These are phyloP conservation scores for Yamadazyma insecticola DNA, from an alignment of 805 yeast genomes.

Conservation along the genomic window DNA sequence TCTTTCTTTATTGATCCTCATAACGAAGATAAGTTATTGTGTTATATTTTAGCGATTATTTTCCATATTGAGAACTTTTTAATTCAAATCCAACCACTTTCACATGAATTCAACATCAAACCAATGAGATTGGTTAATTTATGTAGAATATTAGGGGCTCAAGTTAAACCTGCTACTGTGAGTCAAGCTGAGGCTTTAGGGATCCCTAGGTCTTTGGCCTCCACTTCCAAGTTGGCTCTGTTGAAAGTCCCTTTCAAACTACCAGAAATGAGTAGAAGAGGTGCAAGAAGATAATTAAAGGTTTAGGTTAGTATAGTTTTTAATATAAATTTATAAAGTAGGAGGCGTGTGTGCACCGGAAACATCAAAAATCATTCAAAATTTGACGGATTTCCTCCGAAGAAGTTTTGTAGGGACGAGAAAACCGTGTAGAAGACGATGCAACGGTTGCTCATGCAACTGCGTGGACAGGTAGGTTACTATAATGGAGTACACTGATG, in stretches of 20 bases:
- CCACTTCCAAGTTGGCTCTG: conserved; percentile 72
- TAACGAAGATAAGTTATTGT: conserved; percentile 79
- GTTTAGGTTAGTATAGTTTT: too few species aligned
- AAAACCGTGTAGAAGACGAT: too few species aligned
- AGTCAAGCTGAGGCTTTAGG: conserved; percentile 75
- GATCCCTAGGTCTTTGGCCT: conserved; percentile 54
- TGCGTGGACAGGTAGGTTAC: too few species aligned
- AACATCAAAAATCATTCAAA: too few species aligned
- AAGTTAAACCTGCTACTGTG: conserved; percentile 63
- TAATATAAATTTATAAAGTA: too few species aligned
- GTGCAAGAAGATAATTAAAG: conserved; percentile 21
- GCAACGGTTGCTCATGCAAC: too few species aligned
- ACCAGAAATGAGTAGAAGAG: conserved; percentile 76
- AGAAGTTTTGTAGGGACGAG: too few species aligned
- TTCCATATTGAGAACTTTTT: conserved; percentile 73
- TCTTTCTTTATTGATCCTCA: conserved; percentile 83
- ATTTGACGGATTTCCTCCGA: too few species aligned
- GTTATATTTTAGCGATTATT: conserved; percentile 68
- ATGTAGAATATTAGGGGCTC: conserved; percentile 79
- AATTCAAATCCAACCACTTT: conserved; percentile 74
- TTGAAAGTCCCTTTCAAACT: conserved; percentile 84
- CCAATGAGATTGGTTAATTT: conserved; percentile 66
- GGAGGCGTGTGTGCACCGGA: too few species aligned
- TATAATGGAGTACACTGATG: too few species aligned
- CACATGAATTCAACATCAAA: conserved; percentile 78